Percentiles rank a stretch among this genome's conserved stretches.
phyloP scores from a whole-genome alignment of 257 asterid genomes.

The Salvia splendens region DNA sequence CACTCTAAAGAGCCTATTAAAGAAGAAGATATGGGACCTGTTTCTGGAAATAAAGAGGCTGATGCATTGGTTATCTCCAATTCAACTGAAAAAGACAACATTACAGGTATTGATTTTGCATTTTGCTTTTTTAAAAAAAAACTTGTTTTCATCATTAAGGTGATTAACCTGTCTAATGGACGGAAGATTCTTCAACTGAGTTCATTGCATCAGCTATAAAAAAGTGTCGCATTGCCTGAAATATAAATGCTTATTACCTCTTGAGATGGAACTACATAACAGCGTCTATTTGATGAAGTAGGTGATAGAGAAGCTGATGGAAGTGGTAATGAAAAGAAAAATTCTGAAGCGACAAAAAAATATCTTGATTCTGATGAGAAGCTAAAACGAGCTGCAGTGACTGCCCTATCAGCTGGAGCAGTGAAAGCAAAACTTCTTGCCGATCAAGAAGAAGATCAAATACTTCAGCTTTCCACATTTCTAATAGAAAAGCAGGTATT shows the following conservation, averaged over 20 bases:
- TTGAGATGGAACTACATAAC: constrained; percentile 20
- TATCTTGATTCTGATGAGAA: constrained; percentile 44
- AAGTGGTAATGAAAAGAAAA: constrained; percentile 41
- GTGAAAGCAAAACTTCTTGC: constrained; percentile 97
- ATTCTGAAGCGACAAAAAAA: constrained; percentile 34
- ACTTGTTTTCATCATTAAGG: constrained; percentile 22
- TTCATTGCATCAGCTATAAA: not conserved
- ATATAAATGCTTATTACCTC: constrained; percentile 4
- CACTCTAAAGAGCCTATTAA: constrained; percentile 47
- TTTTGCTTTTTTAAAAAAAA: constrained; percentile 20
- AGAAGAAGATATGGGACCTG: constrained; percentile 51
- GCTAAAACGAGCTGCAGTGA: constrained; percentile 72
- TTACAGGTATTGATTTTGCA: constrained; percentile 45
- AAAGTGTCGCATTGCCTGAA: constrained; percentile 7
- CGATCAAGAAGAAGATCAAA: constrained; percentile 86
- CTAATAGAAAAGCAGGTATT: constrained; percentile 87
- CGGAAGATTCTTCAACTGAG: constrained; percentile 5
- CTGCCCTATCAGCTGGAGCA: constrained; percentile 94
- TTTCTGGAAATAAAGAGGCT: constrained; percentile 50
- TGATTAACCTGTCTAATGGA: constrained; percentile 6
- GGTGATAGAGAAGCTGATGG: constrained; percentile 46
- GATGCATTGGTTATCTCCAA: constrained; percentile 42
- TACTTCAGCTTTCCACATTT: constrained; percentile 71
- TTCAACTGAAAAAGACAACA: constrained; percentile 43
- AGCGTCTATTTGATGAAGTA: constrained; percentile 32